A percentile compares a stretch with the other conserved stretches of the same genome.
Evolutionary conservation across 257 asterid species (phyloP).

Genomic region (Agastache rugosa): DNA sequence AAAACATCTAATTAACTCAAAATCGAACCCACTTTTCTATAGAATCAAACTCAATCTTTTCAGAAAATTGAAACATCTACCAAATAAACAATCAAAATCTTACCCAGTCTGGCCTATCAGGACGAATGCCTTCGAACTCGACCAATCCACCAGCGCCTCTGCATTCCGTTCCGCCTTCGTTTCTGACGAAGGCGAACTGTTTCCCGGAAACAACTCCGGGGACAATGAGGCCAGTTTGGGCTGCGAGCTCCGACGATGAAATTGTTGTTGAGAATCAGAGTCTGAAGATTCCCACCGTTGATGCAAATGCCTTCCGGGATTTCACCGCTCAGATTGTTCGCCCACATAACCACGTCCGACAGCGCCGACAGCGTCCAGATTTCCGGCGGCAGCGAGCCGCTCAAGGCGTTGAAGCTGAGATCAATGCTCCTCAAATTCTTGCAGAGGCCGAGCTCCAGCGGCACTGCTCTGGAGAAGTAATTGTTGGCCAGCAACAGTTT

Average conservation of each 20-base stretch:
- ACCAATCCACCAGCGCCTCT: constrained; percentile 94
- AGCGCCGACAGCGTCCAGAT: constrained; percentile 77
- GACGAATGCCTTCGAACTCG: constrained; percentile 83
- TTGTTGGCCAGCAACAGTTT: constrained; percentile 70
- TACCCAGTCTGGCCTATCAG: no score
- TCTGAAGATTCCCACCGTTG: constrained; percentile 88
- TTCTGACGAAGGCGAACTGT: constrained; percentile 88
- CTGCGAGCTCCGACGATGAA: constrained; percentile 67
- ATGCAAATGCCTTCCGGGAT: constrained; percentile 83
- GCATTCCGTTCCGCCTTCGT: constrained; percentile 88
- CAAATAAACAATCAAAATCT: no score
- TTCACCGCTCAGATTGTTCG: constrained; percentile 73
- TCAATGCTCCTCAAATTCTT: constrained; percentile 64
- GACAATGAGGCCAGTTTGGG: constrained; percentile 61
- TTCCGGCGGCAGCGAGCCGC: constrained; percentile 65
- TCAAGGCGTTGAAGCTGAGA: constrained; percentile 78
- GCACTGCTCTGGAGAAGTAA: constrained; percentile 66
- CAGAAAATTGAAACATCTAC: no score
- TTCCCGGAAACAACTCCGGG: constrained; percentile 85
- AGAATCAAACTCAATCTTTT: no score
- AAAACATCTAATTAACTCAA: no score
- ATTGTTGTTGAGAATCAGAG: constrained; percentile 85
- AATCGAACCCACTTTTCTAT: no score
- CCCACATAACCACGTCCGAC: constrained; percentile 85
- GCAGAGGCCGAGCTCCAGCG: constrained; percentile 68